Base-by-base conservation (phyloP, 208 protist genomes). In the Leptomonas seymouri region DNA sequence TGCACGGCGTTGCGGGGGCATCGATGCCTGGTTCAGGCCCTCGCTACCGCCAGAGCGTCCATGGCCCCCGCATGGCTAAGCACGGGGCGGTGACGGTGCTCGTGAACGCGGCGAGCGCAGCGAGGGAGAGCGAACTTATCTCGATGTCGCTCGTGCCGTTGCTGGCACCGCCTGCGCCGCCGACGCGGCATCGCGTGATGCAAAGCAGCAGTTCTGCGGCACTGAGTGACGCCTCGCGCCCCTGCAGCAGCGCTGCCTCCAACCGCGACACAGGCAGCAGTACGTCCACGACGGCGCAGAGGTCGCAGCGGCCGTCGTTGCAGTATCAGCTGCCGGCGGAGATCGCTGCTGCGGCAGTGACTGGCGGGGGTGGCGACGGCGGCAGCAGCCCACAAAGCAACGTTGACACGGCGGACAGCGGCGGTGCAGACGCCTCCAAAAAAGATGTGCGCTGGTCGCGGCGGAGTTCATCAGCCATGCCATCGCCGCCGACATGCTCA, bases 81-180 rank as follows among this genome's bases (percentile, higher is more conserved):
- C 36, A 55, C 48, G 61, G 48, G 25, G 30, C 49, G 46, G 25
- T 27, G 34, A 39, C 34, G 23, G 57, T 48, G 34, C n/a, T 67
- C 15, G 15, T 67, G 49, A 57, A 23, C 31, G 12, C 48, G 31
- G 11, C 31, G 1, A 57, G 44, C 48, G 4, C 48, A 6, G 15
- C 21, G 21, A 11, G 46, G 48, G 61, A 67, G 15, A 57, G 27
- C 23, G 61, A 67, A 49, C 30, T 67, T 8, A 15, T 34, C 15
- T 56, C 61, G 16, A 57, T 46, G n/a, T 67, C 61, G 18, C 1
- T 67, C n/a, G 61, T 67, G 48, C 49, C 51, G 7, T 39, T 39
- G 34, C 34, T 9, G 7, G 34, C 7, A 7, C 61, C 61, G 12
- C 61, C 61, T 12, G 61, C 61, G 3, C 61, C 61, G 36, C 61